Conservation (phyloP, 306 rosid species). For the Biancaea sappan region DNA sequence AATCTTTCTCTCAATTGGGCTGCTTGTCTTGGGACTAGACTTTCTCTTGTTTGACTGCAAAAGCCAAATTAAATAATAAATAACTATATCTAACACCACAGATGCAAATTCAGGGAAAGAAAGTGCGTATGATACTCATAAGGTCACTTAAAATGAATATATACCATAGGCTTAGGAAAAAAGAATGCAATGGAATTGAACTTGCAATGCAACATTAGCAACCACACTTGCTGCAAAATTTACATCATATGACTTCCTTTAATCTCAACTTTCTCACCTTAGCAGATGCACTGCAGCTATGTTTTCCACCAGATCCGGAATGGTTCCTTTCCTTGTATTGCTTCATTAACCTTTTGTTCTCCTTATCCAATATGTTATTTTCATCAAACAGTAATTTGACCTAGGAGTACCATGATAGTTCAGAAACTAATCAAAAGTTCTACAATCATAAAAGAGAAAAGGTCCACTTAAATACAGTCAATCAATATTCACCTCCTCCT, state of each 20-base stretch:
- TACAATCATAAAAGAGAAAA: constrained; percentile 22
- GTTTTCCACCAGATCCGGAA: constrained; percentile 61
- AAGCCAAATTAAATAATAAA: constrained; percentile 16
- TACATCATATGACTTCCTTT: constrained; percentile 10
- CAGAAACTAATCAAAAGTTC: constrained; percentile 27
- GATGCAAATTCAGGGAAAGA: neutral
- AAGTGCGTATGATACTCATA: constrained; percentile 11
- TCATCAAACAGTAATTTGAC: constrained; percentile 77
- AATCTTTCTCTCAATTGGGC: constrained; percentile 64
- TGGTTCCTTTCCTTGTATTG: constrained; percentile 54
- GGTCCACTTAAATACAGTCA: neutral
- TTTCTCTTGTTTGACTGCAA: constrained; percentile 89
- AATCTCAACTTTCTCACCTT: constrained; percentile 56
- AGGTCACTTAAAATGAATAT: neutral
- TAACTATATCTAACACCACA: neutral
- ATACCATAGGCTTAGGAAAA: neutral
- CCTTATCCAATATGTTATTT: constrained; percentile 63
- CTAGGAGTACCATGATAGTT: constrained; percentile 42
- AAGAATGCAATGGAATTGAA: constrained; percentile 3
- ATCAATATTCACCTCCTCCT: constrained; percentile 74
- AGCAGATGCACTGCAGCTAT: constrained; percentile 58
- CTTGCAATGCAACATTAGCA: neutral
- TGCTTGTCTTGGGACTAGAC: constrained; percentile 56
- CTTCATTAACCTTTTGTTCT: constrained; percentile 59
- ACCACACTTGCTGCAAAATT: neutral